These are phyloP conservation scores for Dothideomycetes sp. DNA, from an alignment of 2,329 filamentous ascomycete genomes.

Conservation along the genomic window DNA sequence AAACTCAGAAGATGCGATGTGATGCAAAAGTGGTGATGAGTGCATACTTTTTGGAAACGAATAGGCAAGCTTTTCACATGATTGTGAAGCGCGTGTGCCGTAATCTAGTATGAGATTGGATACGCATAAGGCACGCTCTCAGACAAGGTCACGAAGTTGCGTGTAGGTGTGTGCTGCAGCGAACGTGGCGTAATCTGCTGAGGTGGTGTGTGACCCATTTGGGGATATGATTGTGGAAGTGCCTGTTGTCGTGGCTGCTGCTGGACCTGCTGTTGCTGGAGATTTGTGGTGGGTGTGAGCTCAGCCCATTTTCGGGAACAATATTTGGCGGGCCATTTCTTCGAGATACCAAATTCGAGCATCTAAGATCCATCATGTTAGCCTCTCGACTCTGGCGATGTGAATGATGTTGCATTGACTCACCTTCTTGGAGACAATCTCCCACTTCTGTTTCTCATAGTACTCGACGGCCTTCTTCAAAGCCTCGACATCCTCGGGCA, in stretches of 20 bases:
- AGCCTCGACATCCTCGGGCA: constrained; percentile 41
- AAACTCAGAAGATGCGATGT: background rate
- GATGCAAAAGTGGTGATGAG: constrained; percentile 4
- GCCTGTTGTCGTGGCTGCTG: too few species aligned
- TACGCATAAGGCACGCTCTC: background rate
- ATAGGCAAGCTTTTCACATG: too few species aligned
- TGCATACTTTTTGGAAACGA: constrained; percentile 1
- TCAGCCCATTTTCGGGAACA: constrained; percentile 45
- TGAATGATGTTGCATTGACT: constrained; percentile 9
- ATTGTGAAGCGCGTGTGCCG: too few species aligned
- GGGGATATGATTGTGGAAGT: too few species aligned
- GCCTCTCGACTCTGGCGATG: background rate
- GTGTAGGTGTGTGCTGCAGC: constrained; percentile 5
- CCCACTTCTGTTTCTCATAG: constrained; percentile 45
- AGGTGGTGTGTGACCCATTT: constrained; percentile 13
- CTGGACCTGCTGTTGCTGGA: constrained; percentile 11
- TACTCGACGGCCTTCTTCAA: constrained; percentile 43
- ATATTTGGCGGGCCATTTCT: constrained; percentile 43
- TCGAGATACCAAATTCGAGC: constrained; percentile 41
- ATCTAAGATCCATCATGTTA: constrained; percentile 31
- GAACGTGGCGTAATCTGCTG: constrained; percentile 16
- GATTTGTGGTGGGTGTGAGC: constrained; percentile 24
- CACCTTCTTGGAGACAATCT: constrained; percentile 45
- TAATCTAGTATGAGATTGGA: too few species aligned
- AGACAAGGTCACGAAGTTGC: constrained; percentile 1